phyloP scores from a whole-genome alignment of 768 basidiomycete species.

The Suillus subaureus region DNA sequence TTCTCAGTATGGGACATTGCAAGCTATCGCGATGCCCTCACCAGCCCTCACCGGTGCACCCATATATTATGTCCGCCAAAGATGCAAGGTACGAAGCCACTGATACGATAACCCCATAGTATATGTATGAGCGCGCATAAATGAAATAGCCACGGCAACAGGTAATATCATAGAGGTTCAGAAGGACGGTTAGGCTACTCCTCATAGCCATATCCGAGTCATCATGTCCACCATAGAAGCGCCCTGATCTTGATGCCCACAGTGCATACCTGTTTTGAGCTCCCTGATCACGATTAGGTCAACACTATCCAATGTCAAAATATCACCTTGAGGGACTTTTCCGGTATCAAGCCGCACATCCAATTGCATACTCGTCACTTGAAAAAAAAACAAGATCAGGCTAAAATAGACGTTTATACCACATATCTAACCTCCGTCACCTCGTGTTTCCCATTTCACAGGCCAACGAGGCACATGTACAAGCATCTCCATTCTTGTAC shows the following conservation, averaged over 20 bases:
- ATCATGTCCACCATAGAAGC: background rate
- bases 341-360: background rate
- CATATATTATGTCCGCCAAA: background rate
- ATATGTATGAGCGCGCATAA: background rate
- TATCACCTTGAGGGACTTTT: background rate
- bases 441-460: constrained; percentile 22
- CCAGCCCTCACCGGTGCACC: background rate
- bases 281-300: background rate
- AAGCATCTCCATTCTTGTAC: constrained; percentile 8
- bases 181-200: background rate
- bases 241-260: background rate
- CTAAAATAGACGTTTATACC: background rate
- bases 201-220: background rate
- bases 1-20: background rate
- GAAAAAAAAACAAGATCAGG: background rate
- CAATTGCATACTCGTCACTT: background rate
- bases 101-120: background rate
- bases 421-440: constrained; percentile 1
- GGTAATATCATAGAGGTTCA: background rate
- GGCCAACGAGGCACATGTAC: constrained; percentile 5
- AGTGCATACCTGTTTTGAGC: background rate
- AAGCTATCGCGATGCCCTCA: background rate
- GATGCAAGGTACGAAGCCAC: background rate
- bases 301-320: background rate
- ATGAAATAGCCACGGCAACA: background rate